Evolutionary conservation across 257 asterid genomes (phyloP).

Genomic region (Lycium barbarum): DNA sequence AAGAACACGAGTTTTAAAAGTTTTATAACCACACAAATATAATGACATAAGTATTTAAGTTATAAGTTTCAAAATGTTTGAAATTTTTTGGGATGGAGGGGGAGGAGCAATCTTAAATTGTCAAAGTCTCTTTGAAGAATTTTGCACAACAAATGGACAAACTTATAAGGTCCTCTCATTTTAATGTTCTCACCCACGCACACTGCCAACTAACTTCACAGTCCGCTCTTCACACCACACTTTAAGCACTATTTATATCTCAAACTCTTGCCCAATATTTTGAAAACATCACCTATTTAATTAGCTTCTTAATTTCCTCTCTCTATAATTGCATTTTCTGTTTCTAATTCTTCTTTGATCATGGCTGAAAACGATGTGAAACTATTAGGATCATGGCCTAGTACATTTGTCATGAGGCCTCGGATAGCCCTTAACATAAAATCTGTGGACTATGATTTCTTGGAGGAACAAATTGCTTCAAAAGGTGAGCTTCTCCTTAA

Average conservation of each 20-base stretch:
- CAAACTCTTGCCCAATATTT: background rate
- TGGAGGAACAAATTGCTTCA: conserved; percentile 17
- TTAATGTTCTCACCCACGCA: background rate
- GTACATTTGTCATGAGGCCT: conserved; percentile 38
- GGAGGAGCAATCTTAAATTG: background rate
- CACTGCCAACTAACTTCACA: background rate
- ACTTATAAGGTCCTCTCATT: background rate
- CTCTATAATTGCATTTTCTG: background rate
- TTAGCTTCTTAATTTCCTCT: too few relatives aligned
- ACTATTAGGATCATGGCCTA: conserved; percentile 39
- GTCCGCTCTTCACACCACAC: background rate
- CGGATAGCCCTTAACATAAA: conserved; percentile 40
- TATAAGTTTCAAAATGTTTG: background rate
- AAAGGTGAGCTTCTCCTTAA: background rate
- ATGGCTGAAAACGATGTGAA: conserved; percentile 41
- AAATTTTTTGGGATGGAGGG: background rate
- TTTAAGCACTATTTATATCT: background rate
- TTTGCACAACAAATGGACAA: background rate
- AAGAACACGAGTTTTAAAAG: background rate
- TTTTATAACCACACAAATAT: background rate
- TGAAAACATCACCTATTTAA: too few relatives aligned
- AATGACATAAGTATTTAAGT: background rate
- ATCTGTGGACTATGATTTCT: conserved; percentile 31
- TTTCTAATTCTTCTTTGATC: background rate
- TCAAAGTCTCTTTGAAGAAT: background rate